Evolutionary conservation across 139 green algal species (phyloP).

Genomic region (Axilococcus clingmanii): DNA sequence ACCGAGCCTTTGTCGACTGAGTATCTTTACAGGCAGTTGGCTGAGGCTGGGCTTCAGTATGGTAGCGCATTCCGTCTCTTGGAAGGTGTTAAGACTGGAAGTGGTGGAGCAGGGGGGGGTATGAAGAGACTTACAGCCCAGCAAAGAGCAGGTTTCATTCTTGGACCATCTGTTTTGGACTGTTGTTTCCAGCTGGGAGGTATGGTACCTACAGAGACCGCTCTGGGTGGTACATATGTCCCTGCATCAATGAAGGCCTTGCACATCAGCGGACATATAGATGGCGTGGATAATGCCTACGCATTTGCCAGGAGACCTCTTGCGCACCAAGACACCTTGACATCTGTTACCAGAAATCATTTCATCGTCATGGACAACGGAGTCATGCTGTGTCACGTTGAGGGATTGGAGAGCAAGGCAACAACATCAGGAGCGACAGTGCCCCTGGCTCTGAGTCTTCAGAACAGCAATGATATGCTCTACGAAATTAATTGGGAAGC

Average conservation of each 20-base stretch:
- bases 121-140: not conserved
- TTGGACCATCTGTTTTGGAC: constrained; percentile 8
- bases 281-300: too few species aligned
- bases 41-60: constrained; percentile 61
- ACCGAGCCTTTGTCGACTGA: constrained; percentile 28
- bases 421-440: constrained; percentile 28
- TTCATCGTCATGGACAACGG: constrained; percentile 14
- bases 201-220: not conserved
- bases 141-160: not conserved
- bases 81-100: constrained; percentile 12
- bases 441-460: too few species aligned
- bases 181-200: constrained; percentile 15
- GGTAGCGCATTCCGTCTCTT: constrained; percentile 65
- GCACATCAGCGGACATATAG: not conserved
- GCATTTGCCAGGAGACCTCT: too few species aligned
- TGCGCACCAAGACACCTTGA: too few species aligned
- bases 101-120: not conserved
- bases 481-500: constrained; percentile 14
- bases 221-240: constrained; percentile 4
- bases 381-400: constrained; percentile 20
- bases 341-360: too few species aligned
- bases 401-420: constrained; percentile 41
- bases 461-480: too few species aligned
- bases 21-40: constrained; percentile 58
- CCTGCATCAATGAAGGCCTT: constrained; percentile 12